Base-by-base conservation (phyloP, 768 basidiomycete species). In the Chalciporus piperatus region DNA sequence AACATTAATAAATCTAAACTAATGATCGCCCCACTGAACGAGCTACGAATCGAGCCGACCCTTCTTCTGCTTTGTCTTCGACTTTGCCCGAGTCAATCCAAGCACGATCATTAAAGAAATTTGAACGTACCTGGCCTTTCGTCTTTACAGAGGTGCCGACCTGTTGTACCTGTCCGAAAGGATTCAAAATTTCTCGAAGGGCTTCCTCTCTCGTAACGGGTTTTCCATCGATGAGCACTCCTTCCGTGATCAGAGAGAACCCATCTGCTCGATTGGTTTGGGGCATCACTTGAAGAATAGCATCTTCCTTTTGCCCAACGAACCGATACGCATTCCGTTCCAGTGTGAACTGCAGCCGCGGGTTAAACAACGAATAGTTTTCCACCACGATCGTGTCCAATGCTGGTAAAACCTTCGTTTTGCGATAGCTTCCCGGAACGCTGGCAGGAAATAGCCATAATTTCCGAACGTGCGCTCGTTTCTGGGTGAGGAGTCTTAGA, bases 371-470 rank as follows among this genome's bases (percentile, higher is more conserved):
- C 11, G 64, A 56, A 28, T 66, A 61, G 17, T 51, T 65, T 37
- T 65, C 60, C 27, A 66, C 30, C 33, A 65, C 55, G 53, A 63
- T 46, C 19, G 64, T 65, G 41, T 67, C 65, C 52, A 64, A 43
- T 32, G 64, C 40, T 6, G 63, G 63, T 12, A 60, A 11, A 11
- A 56, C 12, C 19, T 48, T 55, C 30, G 17, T 45, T 17, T 52
- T 56, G 41, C 65, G 65, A 37, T 60, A 62, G 33, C 5, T 57
- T n/a, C 58, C 57, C 8, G 53, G 59, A 20, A 68, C 62, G 32
- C 58, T 60, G 12, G 44, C 50, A 4, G 66, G 69, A 45, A 66
- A 59, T 6, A 69, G 14, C 69, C 69, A 69, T 45, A 70, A 51
- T 33, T 62, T 70, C 17, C 64, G 60, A n/a, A 61, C 65, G 1